These are phyloP conservation scores for Suillus subluteus DNA, from an alignment of 768 basidiomycete species.

Conservation along the genomic window DNA sequence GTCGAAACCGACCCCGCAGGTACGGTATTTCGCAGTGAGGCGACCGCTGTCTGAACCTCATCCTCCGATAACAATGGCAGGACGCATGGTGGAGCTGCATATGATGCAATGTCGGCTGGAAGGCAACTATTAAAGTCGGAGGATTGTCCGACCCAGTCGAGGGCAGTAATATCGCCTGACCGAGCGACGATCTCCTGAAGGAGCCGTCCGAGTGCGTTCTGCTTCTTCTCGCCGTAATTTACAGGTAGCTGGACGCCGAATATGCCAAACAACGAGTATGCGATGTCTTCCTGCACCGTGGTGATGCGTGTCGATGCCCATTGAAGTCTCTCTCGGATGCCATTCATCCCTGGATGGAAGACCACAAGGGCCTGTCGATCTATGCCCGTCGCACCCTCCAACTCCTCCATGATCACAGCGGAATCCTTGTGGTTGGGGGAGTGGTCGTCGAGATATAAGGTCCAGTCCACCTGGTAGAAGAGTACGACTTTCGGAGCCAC, in stretches of 20 bases:
- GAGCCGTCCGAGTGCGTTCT: conserved; percentile 2
- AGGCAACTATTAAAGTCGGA: conserved; percentile 28
- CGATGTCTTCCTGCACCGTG: conserved; percentile 22
- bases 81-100: not conserved
- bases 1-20: not conserved
- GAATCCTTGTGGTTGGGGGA: conserved; percentile 18
- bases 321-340: conserved; percentile 22
- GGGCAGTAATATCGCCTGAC: conserved; percentile 21
- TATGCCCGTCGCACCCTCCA: conserved; percentile 21
- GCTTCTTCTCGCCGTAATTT: too few relatives aligned
- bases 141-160: conserved; percentile 22
- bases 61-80: not conserved
- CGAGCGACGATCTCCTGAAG: conserved; percentile 15
- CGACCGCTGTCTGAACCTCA: not conserved
- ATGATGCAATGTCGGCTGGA: conserved; percentile 18
- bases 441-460: conserved; percentile 18
- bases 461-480: not conserved
- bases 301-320: conserved; percentile 26
- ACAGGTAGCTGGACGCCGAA: too few relatives aligned
- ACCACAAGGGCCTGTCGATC: conserved; percentile 1
- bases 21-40: not conserved
- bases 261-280: too few relatives aligned
- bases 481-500: too few relatives aligned
- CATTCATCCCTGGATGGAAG: conserved; percentile 15
- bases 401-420: conserved; percentile 16